Percentiles rank a stretch among this genome's conserved stretches.
Conservation (phyloP, 2,329 filamentous ascomycete genomes). For the Colletotrichum australisinense region DNA sequence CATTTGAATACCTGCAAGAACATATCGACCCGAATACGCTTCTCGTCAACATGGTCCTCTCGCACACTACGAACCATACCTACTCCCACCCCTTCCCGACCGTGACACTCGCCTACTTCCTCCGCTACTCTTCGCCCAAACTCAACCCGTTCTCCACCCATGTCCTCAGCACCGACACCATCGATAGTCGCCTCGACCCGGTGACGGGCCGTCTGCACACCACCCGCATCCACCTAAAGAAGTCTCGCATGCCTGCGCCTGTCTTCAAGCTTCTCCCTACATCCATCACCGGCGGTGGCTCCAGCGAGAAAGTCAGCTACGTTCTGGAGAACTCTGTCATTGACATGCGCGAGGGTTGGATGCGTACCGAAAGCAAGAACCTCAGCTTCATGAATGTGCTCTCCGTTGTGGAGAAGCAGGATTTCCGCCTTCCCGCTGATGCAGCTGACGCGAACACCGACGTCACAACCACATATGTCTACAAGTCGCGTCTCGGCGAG, state of each 20-base stretch:
- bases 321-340: conserved; percentile 85
- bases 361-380: conserved; percentile 84
- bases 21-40: neutral
- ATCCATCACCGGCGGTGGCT: conserved; percentile 72
- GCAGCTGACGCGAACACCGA: conserved; percentile 62
- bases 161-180: conserved; percentile 86
- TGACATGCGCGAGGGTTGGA: conserved; percentile 83
- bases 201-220: conserved; percentile 81
- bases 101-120: conserved; percentile 89
- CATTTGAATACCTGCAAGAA: neutral
- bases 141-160: conserved; percentile 84
- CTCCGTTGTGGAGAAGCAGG: conserved; percentile 81
- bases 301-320: conserved; percentile 78
- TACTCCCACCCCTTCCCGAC: conserved; percentile 87
- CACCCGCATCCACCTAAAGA: conserved; percentile 84
- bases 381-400: conserved; percentile 85
- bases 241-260: conserved; percentile 79
- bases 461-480: conserved; percentile 79
- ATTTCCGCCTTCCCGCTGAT: conserved; percentile 64
- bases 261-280: conserved; percentile 81
- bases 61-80: conserved; percentile 74
- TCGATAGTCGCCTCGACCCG: conserved; percentile 78
- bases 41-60: conserved; percentile 67
- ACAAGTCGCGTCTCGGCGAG: conserved; percentile 79
- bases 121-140: conserved; percentile 79